Evolutionary conservation across 805 yeast species (phyloP).

Genomic region (Monosporozyma solicola): DNA sequence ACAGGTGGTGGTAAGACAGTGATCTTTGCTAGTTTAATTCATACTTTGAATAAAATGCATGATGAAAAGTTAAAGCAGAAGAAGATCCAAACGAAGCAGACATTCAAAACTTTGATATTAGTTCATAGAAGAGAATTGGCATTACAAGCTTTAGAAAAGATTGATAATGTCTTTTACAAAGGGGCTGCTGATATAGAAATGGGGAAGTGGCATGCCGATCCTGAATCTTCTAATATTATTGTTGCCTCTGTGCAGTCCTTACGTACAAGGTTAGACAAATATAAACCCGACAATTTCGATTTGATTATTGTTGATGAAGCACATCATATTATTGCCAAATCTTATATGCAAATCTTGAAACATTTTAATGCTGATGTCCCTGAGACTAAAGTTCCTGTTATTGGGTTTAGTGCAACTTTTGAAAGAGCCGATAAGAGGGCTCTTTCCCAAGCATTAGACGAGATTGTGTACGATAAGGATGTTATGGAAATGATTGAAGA

Average conservation of each 20-base stretch:
- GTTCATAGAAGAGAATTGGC: constrained; percentile 81
- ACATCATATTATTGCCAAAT: constrained; percentile 74
- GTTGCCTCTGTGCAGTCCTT: constrained; percentile 74
- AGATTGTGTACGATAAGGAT: constrained; percentile 61
- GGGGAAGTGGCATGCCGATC: constrained; percentile 37
- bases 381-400: constrained; percentile 41
- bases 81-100: constrained; percentile 4
- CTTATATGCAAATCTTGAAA: constrained; percentile 50
- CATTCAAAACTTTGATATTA: constrained; percentile 41
- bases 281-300: constrained; percentile 47
- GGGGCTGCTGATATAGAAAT: constrained; percentile 57
- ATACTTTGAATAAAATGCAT: not conserved
- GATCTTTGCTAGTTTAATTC: constrained; percentile 51
- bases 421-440: constrained; percentile 64
- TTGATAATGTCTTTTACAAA: constrained; percentile 41
- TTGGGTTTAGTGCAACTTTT: constrained; percentile 87
- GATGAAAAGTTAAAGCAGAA: constrained; percentile 22
- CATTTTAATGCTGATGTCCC: constrained; percentile 45
- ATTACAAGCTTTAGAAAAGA: constrained; percentile 51
- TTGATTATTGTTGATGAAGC: constrained; percentile 84
- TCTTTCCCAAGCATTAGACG: constrained; percentile 53
- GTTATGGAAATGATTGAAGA: constrained; percentile 57
- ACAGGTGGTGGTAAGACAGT: constrained; percentile 96
- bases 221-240: constrained; percentile 45
- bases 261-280: constrained; percentile 38